A percentile compares a stretch with the other conserved stretches of the same genome.
Evolutionary conservation across 768 basidiomycete species (phyloP).

Genomic region (Russula lepida): DNA sequence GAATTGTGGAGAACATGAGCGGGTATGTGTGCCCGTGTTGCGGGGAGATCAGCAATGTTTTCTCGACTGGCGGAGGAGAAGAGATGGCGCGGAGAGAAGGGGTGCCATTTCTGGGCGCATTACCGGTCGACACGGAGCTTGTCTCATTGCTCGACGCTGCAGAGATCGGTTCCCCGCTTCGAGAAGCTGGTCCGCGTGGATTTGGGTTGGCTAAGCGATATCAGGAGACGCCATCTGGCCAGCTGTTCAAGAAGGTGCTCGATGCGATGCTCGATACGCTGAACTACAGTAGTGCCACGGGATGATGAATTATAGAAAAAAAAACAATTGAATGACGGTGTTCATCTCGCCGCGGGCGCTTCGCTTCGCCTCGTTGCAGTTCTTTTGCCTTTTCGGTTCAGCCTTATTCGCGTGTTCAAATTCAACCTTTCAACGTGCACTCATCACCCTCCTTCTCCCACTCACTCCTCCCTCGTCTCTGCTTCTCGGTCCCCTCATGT

Average conservation of each 20-base stretch:
- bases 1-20: constrained; percentile 97
- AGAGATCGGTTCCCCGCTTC: constrained; percentile 23
- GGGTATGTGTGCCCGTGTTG: constrained; percentile 98
- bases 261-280: constrained; percentile 22
- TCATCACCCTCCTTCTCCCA: background rate
- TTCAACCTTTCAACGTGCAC: constrained; percentile 9
- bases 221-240: constrained; percentile 55
- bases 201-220: constrained; percentile 58
- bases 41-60: constrained; percentile 89
- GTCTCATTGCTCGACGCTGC: constrained; percentile 77
- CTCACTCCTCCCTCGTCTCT: background rate
- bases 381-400: background rate
- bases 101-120: constrained; percentile 70
- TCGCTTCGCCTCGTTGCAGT: constrained; percentile 5
- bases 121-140: constrained; percentile 91
- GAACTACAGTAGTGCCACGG: background rate
- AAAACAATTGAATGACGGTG: no score
- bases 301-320: no score
- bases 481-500: background rate
- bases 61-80: constrained; percentile 88
- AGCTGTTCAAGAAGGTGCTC: constrained; percentile 56
- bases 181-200: constrained; percentile 25
- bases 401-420: background rate
- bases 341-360: background rate
- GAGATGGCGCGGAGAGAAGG: constrained; percentile 74